Conservation (phyloP, 768 basidiomycete species). For the Boletales sp. region DNA sequence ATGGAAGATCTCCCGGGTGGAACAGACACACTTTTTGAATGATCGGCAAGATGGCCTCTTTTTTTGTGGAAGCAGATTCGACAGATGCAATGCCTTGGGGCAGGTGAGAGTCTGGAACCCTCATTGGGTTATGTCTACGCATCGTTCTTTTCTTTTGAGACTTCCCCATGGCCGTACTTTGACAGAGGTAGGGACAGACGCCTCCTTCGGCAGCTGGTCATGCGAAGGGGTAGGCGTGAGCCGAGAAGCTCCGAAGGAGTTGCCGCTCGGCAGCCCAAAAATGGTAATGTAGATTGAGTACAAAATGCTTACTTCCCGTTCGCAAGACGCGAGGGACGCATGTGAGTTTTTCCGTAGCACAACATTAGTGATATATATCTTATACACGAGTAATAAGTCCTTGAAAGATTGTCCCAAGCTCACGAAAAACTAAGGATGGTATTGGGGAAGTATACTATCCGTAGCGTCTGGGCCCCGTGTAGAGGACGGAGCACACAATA, state of each 20-base stretch:
- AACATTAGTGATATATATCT: conserved; percentile 23
- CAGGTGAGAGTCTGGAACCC: conserved; percentile 91
- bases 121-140: conserved; percentile 90
- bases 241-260: too few relatives aligned
- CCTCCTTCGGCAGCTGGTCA: background rate
- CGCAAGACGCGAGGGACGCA: too few relatives aligned
- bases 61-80: conserved; percentile 69
- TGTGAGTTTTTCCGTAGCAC: too few relatives aligned
- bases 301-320: too few relatives aligned
- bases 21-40: conserved; percentile 70
- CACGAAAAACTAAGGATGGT: conserved; percentile 21
- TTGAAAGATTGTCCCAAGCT: background rate
- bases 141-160: conserved; percentile 82
- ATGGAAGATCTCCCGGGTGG: background rate
- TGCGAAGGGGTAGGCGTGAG: background rate
- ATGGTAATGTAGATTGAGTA: too few relatives aligned
- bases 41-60: conserved; percentile 79
- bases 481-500: conserved; percentile 2
- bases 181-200: background rate
- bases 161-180: conserved; percentile 68
- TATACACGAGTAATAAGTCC: conserved; percentile 10
- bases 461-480: conserved; percentile 2
- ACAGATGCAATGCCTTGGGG: conserved; percentile 78
- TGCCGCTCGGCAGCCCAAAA: too few relatives aligned
- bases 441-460: conserved; percentile 26